Percentiles rank a stretch among this genome's conserved stretches.
Evolutionary conservation across 805 yeast species (phyloP).

Genomic region (Blastobotrys attinorum): DNA sequence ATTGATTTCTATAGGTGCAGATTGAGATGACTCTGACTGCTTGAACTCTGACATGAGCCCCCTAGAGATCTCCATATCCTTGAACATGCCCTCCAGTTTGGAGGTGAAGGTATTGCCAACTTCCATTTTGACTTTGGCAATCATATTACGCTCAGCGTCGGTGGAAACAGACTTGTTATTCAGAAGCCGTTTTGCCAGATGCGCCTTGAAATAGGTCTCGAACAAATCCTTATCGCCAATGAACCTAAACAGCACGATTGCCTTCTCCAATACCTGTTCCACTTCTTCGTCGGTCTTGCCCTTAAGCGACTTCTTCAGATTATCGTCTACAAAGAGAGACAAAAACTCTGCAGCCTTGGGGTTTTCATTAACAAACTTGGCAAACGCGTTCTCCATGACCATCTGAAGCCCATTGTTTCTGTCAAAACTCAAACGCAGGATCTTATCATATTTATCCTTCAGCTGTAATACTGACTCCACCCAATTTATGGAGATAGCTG

Average conservation of each 20-base stretch:
- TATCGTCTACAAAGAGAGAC: constrained; percentile 52
- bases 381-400: constrained; percentile 52
- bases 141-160: constrained; percentile 63
- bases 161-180: constrained; percentile 37
- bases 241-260: constrained; percentile 56
- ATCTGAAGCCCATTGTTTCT: constrained; percentile 37
- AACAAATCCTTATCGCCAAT: constrained; percentile 79
- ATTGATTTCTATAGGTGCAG: constrained; percentile 34
- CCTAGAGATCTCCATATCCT: constrained; percentile 59
- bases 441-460: constrained; percentile 41
- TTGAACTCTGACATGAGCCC: constrained; percentile 40
- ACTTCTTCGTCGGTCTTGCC: constrained; percentile 40
- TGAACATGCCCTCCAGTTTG: constrained; percentile 78
- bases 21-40: neutral
- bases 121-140: constrained; percentile 62
- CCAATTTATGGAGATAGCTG: constrained; percentile 61
- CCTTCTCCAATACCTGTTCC: constrained; percentile 42
- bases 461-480: constrained; percentile 47
- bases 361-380: constrained; percentile 50
- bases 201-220: constrained; percentile 77
- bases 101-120: constrained; percentile 73
- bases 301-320: constrained; percentile 42
- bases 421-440: constrained; percentile 47
- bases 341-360: constrained; percentile 45
- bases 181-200: constrained; percentile 72